These are phyloP conservation scores for Przewalskia tangutica DNA, from an alignment of 257 asterid species.

Conservation along the genomic window DNA sequence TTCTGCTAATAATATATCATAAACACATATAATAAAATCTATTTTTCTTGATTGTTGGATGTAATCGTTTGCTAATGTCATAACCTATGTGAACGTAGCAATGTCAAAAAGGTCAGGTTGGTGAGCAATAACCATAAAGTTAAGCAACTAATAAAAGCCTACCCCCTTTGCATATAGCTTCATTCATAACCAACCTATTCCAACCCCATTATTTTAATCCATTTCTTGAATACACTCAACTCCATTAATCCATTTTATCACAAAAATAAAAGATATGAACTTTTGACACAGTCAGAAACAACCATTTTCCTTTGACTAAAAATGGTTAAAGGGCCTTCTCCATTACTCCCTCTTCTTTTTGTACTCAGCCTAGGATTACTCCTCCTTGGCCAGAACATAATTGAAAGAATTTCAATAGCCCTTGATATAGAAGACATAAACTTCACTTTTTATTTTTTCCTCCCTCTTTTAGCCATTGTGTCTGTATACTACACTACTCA, in stretches of 20 bases:
- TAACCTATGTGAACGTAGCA: slow-evolving; percentile 17
- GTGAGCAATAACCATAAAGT: slow-evolving; percentile 39
- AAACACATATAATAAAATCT: background rate
- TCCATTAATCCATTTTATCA: background rate
- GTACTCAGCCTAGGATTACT: slow-evolving; percentile 46
- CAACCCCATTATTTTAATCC: background rate
- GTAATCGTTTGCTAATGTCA: background rate
- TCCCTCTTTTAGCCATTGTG: slow-evolving; percentile 34
- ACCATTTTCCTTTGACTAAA: background rate
- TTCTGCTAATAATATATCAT: background rate
- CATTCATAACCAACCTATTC: slow-evolving; percentile 12
- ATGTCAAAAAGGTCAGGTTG: slow-evolving; percentile 29
- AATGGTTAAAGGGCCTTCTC: slow-evolving; percentile 54
- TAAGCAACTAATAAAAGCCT: slow-evolving; percentile 2
- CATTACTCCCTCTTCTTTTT: slow-evolving; percentile 41
- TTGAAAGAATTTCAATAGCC: slow-evolving; percentile 25
- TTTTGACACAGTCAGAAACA: slow-evolving; percentile 1
- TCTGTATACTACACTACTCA: slow-evolving; percentile 31
- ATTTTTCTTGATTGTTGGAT: background rate
- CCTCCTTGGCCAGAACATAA: slow-evolving; percentile 37
- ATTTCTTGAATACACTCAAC: background rate
- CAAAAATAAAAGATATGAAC: background rate
- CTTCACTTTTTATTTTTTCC: slow-evolving; percentile 33
- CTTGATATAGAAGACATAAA: slow-evolving; percentile 34
- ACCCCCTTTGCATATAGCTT: background rate